phyloP scores from a whole-genome alignment of 306 rosid genomes.

The Mimosa bimucronata region DNA sequence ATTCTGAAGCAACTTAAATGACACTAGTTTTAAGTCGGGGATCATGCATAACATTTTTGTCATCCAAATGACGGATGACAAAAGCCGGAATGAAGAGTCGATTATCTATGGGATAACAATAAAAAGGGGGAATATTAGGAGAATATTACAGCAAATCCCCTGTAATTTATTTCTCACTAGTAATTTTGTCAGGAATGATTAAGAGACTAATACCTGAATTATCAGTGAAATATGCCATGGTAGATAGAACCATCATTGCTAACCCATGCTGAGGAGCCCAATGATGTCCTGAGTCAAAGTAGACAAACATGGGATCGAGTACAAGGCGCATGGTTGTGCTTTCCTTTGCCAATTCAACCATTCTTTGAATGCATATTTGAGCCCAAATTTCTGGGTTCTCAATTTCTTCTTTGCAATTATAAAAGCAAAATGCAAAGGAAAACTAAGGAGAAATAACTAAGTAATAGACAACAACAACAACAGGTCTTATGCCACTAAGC shows the following conservation, averaged over 20 bases:
- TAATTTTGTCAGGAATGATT: not conserved
- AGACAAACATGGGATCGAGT: constrained; percentile 86
- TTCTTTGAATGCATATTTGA: constrained; percentile 85
- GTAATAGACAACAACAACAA: not conserved
- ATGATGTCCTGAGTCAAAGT: constrained; percentile 77
- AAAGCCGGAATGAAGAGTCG: constrained; percentile 71
- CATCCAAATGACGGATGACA: constrained; percentile 91
- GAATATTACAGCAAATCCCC: constrained; percentile 18
- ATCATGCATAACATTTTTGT: constrained; percentile 82
- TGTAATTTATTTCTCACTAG: constrained; percentile 14
- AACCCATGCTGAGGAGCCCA: constrained; percentile 81
- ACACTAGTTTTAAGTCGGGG: constrained; percentile 71
- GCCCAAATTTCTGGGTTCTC: constrained; percentile 90
- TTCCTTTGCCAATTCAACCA: constrained; percentile 91
- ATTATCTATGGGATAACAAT: constrained; percentile 59
- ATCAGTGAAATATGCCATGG: constrained; percentile 79
- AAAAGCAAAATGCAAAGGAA: not conserved
- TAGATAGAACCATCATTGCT: constrained; percentile 81
- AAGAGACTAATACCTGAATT: constrained; percentile 53
- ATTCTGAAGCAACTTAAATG: constrained; percentile 86
- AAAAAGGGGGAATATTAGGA: not conserved
- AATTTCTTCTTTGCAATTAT: constrained; percentile 70
- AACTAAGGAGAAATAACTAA: not conserved
- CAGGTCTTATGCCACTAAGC: no score
- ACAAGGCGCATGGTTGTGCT: constrained; percentile 89